Evolutionary conservation across 1,284 basidiomycete species (phyloP).

Genomic region (Malassezia furfur): DNA sequence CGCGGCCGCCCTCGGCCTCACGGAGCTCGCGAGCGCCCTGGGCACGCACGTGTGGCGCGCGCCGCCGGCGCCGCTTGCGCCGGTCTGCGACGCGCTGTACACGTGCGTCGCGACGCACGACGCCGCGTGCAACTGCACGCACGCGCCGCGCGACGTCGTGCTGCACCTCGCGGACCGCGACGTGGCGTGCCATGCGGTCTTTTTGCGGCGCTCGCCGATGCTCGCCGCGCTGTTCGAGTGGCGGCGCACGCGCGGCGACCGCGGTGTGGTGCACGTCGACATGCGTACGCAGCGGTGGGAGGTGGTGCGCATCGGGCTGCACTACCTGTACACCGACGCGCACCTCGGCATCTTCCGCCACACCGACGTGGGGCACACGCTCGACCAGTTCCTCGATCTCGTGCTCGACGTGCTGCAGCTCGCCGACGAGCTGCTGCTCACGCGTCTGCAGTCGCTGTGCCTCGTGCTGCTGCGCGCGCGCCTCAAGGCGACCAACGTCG

Average conservation of each 20-base stretch:
- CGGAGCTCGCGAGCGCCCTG: conserved; percentile 50
- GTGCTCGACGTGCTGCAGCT: conserved; percentile 76
- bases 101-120: conserved; percentile 14
- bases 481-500: conserved; percentile 67
- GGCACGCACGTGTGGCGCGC: conserved; percentile 37
- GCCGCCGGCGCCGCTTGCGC: conserved; percentile 52
- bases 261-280: conserved; percentile 58
- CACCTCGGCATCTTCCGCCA: conserved; percentile 59
- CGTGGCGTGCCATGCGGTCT: conserved; percentile 62
- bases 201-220: conserved; percentile 74
- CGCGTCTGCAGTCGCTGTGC: conserved; percentile 73
- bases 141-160: conserved; percentile 56
- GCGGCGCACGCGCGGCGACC: conserved; percentile 65
- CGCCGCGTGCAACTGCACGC: conserved; percentile 1
- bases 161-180: conserved; percentile 63
- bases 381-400: conserved; percentile 75
- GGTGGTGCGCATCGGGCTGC: conserved; percentile 66
- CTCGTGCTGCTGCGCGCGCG: conserved; percentile 55
- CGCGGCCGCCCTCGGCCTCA: conserved; percentile 53
- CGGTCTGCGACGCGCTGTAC: conserved; percentile 55
- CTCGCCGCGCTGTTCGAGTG: conserved; percentile 75
- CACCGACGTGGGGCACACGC: conserved; percentile 48
- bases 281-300: conserved; percentile 68
- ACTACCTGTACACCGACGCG: conserved; percentile 69
- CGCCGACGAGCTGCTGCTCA: conserved; percentile 79